Evolutionary conservation across 306 rosid species (phyloP).

Genomic region (Cercis canadensis): DNA sequence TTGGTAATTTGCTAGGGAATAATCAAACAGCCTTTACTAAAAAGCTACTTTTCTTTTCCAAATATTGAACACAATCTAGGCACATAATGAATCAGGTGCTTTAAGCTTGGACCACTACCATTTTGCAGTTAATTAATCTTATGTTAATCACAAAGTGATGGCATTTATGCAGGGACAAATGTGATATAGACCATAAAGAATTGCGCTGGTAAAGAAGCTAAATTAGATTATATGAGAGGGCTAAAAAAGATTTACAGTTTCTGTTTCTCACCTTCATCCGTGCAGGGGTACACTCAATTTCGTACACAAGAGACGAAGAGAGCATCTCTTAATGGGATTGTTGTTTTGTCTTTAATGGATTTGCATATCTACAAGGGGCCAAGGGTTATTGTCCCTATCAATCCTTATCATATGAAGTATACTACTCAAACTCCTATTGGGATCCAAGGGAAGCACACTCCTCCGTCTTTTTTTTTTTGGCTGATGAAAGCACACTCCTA

Average conservation of each 20-base stretch:
- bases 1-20: constrained; percentile 40
- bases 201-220: neutral
- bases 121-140: neutral
- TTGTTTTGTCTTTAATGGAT: constrained; percentile 2
- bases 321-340: neutral
- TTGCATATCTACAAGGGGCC: neutral
- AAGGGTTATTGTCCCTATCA: neutral
- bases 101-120: constrained; percentile 14
- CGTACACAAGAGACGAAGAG: too few species aligned
- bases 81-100: constrained; percentile 25
- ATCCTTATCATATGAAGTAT: neutral
- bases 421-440: too few species aligned
- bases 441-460: too few species aligned
- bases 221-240: neutral
- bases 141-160: neutral
- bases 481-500: too few species aligned
- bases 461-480: too few species aligned
- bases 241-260: neutral
- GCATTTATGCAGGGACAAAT: too few species aligned
- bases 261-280: neutral
- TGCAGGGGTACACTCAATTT: too few species aligned
- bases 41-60: constrained; percentile 42
- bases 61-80: neutral
- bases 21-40: constrained; percentile 43
- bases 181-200: too few species aligned